Conservation (phyloP, 306 rosid genomes). For the Acacia confusa region DNA sequence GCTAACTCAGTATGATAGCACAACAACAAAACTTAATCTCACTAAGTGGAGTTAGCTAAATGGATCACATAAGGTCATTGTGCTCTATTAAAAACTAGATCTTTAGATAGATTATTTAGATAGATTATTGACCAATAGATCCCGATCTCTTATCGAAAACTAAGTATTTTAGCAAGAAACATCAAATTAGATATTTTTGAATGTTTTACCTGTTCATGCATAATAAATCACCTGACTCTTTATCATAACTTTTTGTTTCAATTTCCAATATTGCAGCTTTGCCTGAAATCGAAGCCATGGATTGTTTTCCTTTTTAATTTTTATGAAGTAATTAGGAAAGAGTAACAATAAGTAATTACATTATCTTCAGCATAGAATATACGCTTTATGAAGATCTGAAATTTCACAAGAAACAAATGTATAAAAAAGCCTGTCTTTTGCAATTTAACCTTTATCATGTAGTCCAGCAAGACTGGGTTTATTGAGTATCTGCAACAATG, state of each 20-base stretch:
- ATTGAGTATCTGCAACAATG: constrained; percentile 63
- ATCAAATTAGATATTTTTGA: constrained; percentile 26
- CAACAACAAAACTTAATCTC: too few species aligned
- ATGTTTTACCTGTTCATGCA: constrained; percentile 83
- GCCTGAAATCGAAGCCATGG: constrained; percentile 51
- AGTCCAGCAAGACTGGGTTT: constrained; percentile 75
- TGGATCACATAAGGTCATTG: too few species aligned
- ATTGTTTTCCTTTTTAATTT: constrained; percentile 7
- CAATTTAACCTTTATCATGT: constrained; percentile 85
- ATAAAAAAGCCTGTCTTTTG: constrained; percentile 27
- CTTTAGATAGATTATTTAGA: too few species aligned
- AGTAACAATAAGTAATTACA: background rate
- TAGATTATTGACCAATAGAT: too few species aligned
- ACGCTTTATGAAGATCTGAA: constrained; percentile 20
- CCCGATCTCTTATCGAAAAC: too few species aligned
- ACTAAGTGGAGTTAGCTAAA: too few species aligned
- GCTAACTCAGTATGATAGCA: constrained; percentile 35
- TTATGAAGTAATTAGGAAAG: constrained; percentile 16
- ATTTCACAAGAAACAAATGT: constrained; percentile 24
- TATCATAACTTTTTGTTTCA: constrained; percentile 86
- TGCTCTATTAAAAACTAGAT: too few species aligned
- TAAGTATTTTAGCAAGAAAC: constrained; percentile 30
- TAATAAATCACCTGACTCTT: constrained; percentile 71
- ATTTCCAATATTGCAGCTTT: constrained; percentile 93
- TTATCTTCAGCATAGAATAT: background rate